Evolutionary conservation across 2,329 filamentous ascomycete genomes (phyloP), one percentile per base, ranked within the genome.

Genomic region (Capronia epimyces): DNA sequence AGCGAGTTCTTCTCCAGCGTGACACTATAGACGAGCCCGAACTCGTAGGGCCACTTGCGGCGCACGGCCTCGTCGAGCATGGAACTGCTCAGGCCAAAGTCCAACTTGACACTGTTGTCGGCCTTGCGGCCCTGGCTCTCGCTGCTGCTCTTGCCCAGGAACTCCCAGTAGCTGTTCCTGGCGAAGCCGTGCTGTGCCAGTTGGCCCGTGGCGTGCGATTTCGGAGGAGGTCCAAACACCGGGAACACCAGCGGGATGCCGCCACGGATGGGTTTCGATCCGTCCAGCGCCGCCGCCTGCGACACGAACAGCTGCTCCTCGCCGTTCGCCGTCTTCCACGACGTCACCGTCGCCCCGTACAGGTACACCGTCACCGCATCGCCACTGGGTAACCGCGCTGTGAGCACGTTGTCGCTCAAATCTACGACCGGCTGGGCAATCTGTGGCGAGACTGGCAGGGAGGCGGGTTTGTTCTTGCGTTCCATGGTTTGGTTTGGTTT

Each of bases 171-270:
- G 40, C 84, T 87, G 65, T 81, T 90, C 62, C 93, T 88, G 32
- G 91, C 93, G 70, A 98, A 95, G 60, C 93, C 93, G 73, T 97
- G 93, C 72, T 96, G 90, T 2, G 90, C 84, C 21, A 98, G 84
- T 59, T 80, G 74, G 45, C 81, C 81, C 22, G 89, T 93, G n/a
- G 86, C 78, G 59, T 85, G 81, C 68, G 90, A 83, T 60, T 83
- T 77, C 46, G 87, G 83, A 10, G 86, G 81, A 34, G 85, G 86
- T 24, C 93, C 93, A 66, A 98, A 98, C 66, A 90, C 54, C 22
- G 55, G 53, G 40, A 62, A 59, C 31, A 57, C 53, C 16, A 61
- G 31, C 37, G 59, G 40, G 42, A 57, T 62, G 22, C 49, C 56
- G 50, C 93, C 93, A 57, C 93, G 80, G 46, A 97, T 90, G 20